These are phyloP conservation scores for Aspergillus texensis DNA, from an alignment of 2,329 filamentous ascomycete species.

Conservation along the genomic window DNA sequence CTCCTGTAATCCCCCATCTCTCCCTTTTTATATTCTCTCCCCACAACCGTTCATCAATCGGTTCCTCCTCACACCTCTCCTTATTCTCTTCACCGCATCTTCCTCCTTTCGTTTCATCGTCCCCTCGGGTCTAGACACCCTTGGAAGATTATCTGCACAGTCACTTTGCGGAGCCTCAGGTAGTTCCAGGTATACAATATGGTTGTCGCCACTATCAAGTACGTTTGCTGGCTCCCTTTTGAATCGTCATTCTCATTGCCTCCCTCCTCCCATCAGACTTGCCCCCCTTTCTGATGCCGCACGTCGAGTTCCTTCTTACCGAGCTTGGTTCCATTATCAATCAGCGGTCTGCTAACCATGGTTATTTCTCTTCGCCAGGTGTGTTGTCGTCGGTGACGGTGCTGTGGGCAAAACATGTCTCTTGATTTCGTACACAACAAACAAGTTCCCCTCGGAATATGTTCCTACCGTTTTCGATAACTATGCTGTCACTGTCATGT, in stretches of 20 bases:
- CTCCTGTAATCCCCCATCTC: conserved; percentile 11
- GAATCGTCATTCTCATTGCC: conserved; percentile 14
- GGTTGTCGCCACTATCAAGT: conserved; percentile 69
- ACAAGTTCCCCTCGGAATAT: conserved; percentile 99
- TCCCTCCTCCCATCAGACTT: conserved; percentile 12
- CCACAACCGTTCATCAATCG: conserved; percentile 4
- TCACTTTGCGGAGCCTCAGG: conserved; percentile 16
- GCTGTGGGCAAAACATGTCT: conserved; percentile 99
- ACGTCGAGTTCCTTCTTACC: conserved; percentile 11
- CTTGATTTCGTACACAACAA: conserved; percentile 98
- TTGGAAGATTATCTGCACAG: conserved; percentile 14
- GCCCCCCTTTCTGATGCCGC: conserved; percentile 9
- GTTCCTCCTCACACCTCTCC: conserved; percentile 10
- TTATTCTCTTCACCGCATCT: conserved; percentile 6
- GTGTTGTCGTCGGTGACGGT: conserved; percentile 98
- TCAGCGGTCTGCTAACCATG: conserved; percentile 23
- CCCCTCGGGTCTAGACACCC: conserved; percentile 21
- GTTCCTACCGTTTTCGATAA: conserved; percentile 99
- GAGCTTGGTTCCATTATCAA: conserved; percentile 12
- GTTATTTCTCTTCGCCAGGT: conserved; percentile 58
- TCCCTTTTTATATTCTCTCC: conserved; percentile 10
- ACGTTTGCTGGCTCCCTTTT: conserved; percentile 32
- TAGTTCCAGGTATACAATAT: conserved; percentile 40
- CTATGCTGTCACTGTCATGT: conserved; percentile 99
- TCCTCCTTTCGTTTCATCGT: conserved; percentile 16